A percentile compares a stretch with the other conserved stretches of the same genome.
Conservation (phyloP, 495 filamentous ascomycete species). For the Aspergillus asperescens region DNA sequence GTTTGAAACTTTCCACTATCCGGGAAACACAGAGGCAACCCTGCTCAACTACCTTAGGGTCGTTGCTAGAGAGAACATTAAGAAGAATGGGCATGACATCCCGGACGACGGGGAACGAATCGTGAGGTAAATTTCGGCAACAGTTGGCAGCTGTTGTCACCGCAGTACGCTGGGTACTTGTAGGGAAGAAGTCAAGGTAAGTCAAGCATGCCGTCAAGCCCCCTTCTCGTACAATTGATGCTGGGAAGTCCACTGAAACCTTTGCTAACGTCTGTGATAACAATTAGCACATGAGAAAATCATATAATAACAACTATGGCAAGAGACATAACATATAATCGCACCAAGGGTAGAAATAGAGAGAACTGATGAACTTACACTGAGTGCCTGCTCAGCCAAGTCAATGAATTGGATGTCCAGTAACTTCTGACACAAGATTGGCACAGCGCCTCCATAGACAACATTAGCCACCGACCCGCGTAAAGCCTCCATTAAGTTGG, state of each 20-base stretch:
- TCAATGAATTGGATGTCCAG: slow-evolving; percentile 95
- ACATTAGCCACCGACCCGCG: slow-evolving; percentile 90
- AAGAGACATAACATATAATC: not conserved
- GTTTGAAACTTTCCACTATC: slow-evolving; percentile 93
- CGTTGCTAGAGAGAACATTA: slow-evolving; percentile 82
- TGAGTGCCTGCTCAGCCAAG: slow-evolving; percentile 92
- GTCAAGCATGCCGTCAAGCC: slow-evolving; percentile 89
- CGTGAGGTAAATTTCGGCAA: slow-evolving; percentile 90
- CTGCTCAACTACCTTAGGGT: slow-evolving; percentile 96
- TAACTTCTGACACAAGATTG: slow-evolving; percentile 87
- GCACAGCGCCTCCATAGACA: slow-evolving; percentile 92
- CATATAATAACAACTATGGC: not conserved
- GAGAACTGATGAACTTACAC: slow-evolving; percentile 45
- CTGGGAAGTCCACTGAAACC: slow-evolving; percentile 94
- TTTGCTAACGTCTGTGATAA: slow-evolving; percentile 74
- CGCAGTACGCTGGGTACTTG: slow-evolving; percentile 91
- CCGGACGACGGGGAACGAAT: slow-evolving; percentile 79
- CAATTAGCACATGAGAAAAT: slow-evolving; percentile 12
- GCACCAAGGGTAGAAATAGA: not conserved
- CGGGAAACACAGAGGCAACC: slow-evolving; percentile 94
- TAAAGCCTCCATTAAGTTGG: slow-evolving; percentile 96
- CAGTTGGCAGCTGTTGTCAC: slow-evolving; percentile 97
- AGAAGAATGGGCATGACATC: slow-evolving; percentile 95
- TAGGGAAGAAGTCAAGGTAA: slow-evolving; percentile 96
- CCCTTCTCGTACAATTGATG: slow-evolving; percentile 92